Base-by-base conservation (phyloP, 768 basidiomycete species). In the Chalciporus chontae region DNA sequence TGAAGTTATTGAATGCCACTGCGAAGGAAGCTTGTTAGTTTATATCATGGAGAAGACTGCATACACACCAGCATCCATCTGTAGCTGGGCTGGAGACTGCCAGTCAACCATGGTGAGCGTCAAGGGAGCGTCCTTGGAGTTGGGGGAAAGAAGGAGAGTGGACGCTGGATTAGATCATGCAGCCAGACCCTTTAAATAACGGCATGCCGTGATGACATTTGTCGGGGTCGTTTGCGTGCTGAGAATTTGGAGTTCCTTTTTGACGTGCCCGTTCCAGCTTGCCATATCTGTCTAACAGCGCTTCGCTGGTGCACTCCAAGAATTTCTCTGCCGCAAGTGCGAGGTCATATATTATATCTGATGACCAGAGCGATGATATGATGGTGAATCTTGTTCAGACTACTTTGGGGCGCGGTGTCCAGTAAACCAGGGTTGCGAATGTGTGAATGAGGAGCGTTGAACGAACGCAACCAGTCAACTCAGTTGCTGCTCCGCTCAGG, bases 51-150 rank as follows among this genome's bases (percentile, higher is more conserved):
- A 45, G 38, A 36, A 26, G 23, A 45, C 23, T 46, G 43, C 27
- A 11, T 14, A 53, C 58, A 7, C 59, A 83, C 82, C 65, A 36
- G 62, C 71, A 66, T 84, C 77, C 44, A 70, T 72, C 43, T 55
- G 55, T 32, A 84, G 58, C 64, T 80, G 79, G 3, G 61, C 64
- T 26, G 59, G 58, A 10, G 81, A 80, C 49, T 69, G 69, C 83
- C 83, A 84, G 60, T 83, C 69, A 52, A 78, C 77, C 83, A 84
- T 84, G 36, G 47, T 18, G 37, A 27, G 15, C 19, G n/a, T 36
- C 8, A 6, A 5, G 5, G 15, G 15, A 6, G 26, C 32, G 19
- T 29, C 43, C 40, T 34, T 11, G 31, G 21, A 11, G 14, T 11
- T 32, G 10, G n/a, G n/a, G 15, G 34, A 34, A 7, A 37, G 32